Conservation (phyloP, 176 grass and related monocot genomes). For the Pontederia paniculata region DNA sequence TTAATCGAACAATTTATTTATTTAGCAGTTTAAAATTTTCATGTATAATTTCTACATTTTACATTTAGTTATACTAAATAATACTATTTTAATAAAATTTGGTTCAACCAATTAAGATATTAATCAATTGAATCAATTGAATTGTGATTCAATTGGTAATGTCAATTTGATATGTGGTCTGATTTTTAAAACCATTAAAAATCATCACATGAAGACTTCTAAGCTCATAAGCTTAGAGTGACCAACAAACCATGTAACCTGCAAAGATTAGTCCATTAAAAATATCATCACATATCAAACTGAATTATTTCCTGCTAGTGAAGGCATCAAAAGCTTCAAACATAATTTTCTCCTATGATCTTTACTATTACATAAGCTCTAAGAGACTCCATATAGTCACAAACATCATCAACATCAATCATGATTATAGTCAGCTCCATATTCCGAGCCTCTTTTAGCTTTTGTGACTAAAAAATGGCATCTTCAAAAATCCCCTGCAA, state of each 20-base stretch:
- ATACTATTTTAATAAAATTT: too few relatives aligned
- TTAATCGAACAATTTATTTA: too few relatives aligned
- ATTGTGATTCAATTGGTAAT: too few relatives aligned
- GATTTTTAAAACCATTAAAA: too few relatives aligned
- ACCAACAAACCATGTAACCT: conserved; percentile 85
- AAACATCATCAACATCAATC: conserved; percentile 70
- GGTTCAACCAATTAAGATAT: too few relatives aligned
- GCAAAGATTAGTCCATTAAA: background rate
- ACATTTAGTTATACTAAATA: too few relatives aligned
- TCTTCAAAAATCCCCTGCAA: conserved; percentile 63
- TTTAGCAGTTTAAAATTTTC: too few relatives aligned
- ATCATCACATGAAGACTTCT: conserved; percentile 60
- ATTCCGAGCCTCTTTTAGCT: conserved; percentile 84
- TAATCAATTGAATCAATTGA: too few relatives aligned
- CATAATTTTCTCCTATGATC: conserved; percentile 81
- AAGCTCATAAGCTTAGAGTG: conserved; percentile 75
- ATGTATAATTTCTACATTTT: too few relatives aligned
- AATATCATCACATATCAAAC: background rate
- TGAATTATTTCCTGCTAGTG: too few relatives aligned
- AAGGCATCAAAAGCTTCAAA: conserved; percentile 70
- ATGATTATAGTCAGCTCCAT: conserved; percentile 75
- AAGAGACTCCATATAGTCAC: conserved; percentile 39
- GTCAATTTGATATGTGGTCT: too few relatives aligned
- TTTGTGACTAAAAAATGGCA: conserved; percentile 73
- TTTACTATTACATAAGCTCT: conserved; percentile 59